These are phyloP conservation scores for Colletotrichum gigasporum DNA, from an alignment of 2,329 filamentous ascomycete genomes.

Conservation along the genomic window DNA sequence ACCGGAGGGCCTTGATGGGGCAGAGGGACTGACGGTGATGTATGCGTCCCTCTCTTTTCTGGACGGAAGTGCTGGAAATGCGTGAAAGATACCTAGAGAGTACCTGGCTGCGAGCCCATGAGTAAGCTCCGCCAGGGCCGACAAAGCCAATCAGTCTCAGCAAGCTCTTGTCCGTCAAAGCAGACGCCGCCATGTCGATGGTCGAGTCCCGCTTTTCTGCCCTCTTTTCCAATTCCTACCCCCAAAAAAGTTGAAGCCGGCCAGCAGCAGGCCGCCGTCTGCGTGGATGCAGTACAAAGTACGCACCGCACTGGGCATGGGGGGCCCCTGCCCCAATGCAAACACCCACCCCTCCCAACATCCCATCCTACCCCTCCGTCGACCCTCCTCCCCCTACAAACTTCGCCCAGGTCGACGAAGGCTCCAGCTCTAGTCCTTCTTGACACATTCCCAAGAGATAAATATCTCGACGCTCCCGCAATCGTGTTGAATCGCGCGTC, in stretches of 20 bases:
- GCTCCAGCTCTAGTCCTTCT: slow-evolving; percentile 30
- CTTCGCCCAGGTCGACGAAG: slow-evolving; percentile 32
- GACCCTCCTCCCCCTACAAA: slow-evolving; percentile 32
- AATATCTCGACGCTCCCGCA: slow-evolving; percentile 33
- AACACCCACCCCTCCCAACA: slow-evolving; percentile 17
- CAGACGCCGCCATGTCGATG: slow-evolving; percentile 17
- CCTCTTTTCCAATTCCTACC: slow-evolving; percentile 7
- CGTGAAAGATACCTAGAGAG: slow-evolving; percentile 5
- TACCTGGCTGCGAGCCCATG: slow-evolving; percentile 19
- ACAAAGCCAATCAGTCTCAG: slow-evolving; percentile 20
- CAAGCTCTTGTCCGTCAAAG: slow-evolving; percentile 13
- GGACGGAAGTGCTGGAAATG: slow-evolving; percentile 28
- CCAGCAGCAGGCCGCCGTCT: slow-evolving; percentile 1
- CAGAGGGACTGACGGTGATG: slow-evolving; percentile 19
- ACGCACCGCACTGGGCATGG: slow-evolving; percentile 17
- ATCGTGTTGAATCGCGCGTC: slow-evolving; percentile 13
- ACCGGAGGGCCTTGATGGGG: slow-evolving; percentile 19
- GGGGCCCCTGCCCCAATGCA: slow-evolving; percentile 28
- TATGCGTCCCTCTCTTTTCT: slow-evolving; percentile 18
- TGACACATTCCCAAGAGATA: slow-evolving; percentile 32
- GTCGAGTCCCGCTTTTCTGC: slow-evolving; percentile 22
- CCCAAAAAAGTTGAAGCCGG: slow-evolving; percentile 1
- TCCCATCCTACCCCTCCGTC: slow-evolving; percentile 30
- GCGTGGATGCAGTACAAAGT: slow-evolving; percentile 7
- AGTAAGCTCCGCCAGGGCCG: slow-evolving; percentile 31